A percentile compares a stretch with the other conserved stretches of the same genome.
phyloP scores from a whole-genome alignment of 257 asterid genomes.

The Verbascum thapsus region DNA sequence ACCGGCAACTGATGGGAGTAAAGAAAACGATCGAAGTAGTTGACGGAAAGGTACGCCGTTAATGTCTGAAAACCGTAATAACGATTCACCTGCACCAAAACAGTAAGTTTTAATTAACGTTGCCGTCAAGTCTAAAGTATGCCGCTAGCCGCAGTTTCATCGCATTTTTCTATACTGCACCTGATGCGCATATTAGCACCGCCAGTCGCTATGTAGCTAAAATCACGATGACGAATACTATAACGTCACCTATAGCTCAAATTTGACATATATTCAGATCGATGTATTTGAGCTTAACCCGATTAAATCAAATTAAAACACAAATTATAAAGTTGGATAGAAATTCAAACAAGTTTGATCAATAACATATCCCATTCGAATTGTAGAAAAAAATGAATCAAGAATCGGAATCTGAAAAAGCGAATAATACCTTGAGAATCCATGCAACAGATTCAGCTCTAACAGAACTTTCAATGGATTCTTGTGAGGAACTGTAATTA shows the following conservation, averaged over 20 bases:
- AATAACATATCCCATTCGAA: too few relatives aligned
- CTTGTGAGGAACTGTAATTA: constrained; percentile 42
- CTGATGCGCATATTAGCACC: constrained; percentile 27
- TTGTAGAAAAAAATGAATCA: constrained; percentile 18
- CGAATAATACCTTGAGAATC: constrained; percentile 80
- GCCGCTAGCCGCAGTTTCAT: constrained; percentile 38
- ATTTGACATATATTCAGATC: too few relatives aligned
- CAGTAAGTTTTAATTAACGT: constrained; percentile 27
- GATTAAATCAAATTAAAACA: too few relatives aligned
- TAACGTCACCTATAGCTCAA: neutral
- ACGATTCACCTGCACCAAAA: constrained; percentile 73
- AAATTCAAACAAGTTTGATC: too few relatives aligned
- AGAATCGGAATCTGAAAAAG: constrained; percentile 22
- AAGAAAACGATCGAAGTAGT: constrained; percentile 84
- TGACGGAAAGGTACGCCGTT: constrained; percentile 92
- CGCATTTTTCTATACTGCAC: constrained; percentile 30
- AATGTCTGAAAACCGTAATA: constrained; percentile 80
- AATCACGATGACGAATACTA: constrained; percentile 19
- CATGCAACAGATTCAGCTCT: constrained; percentile 79
- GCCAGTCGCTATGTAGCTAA: constrained; percentile 19
- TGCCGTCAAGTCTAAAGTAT: constrained; percentile 30
- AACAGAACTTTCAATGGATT: constrained; percentile 54
- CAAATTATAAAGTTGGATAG: too few relatives aligned
- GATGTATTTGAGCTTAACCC: too few relatives aligned
- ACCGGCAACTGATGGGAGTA: constrained; percentile 78